Evolutionary conservation across 2,329 filamentous ascomycete genomes (phyloP), one percentile per base, ranked within the genome.

Genomic region (Coniella vitis): DNA sequence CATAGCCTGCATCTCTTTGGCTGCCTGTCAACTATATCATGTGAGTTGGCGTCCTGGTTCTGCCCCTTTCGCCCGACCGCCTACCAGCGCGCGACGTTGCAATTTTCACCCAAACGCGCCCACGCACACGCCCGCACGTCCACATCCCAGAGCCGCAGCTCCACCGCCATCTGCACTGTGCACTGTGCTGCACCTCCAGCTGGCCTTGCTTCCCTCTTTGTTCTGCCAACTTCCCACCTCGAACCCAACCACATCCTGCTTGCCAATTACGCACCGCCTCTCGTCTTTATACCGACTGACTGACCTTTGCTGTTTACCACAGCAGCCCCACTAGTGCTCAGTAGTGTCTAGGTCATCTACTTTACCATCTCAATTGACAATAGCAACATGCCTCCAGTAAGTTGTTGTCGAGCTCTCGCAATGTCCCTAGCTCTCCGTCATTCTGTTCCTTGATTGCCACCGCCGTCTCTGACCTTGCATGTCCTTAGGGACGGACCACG

Each of bases 401-500:
- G 66, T 64, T 54, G 25, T 29, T 10, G n/a, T 10, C 25, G 10
- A 29, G 25, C 25, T 29, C 25, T n/a, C n/a, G n/a, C n/a, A n/a
- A 29, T 10, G 25, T 5, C 25, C 5, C 25, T 5, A 10, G 25
- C 25, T 29, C 25, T 29, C 5, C 25, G n/a, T 22, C 17, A 32
- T 19, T 32, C 41, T 51, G 40, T n/a, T n/a, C n/a, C n/a, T n/a
- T n/a, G 5, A 29, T 10, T 29, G 25, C 10, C 25, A 16, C 32
- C 19, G n/a, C 16, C 29, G n/a, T 19, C 44, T 38, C 63, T 60
- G 47, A 64, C 59, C 44, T 53, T 56, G 55, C 32, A 4, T 38
- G 16, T 55, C 54, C 61, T 67, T 73, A 74, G 85, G 79, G 76
- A 74, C 85, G 87, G 69, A 74, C 79, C 65, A 75, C 82, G 62